Conservation (phyloP, 768 basidiomycete genomes). For the Rhodosporidiobolus sp. region DNA sequence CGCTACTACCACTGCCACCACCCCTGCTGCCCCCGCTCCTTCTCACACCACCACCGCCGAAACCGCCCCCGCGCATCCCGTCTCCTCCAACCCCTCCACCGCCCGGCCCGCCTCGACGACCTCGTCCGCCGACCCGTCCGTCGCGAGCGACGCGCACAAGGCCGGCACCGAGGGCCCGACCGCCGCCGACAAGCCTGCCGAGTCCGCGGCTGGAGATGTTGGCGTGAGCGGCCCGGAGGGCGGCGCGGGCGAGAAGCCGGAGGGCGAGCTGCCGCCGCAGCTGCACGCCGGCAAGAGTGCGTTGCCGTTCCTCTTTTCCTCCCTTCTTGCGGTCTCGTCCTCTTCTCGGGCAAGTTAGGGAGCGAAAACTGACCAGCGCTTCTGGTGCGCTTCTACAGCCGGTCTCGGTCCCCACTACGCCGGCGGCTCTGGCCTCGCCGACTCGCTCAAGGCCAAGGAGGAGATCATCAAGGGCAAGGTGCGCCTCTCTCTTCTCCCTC, state of each 20-base stretch:
- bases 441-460: slow-evolving; percentile 18
- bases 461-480: slow-evolving; percentile 37
- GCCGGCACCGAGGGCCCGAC: background rate
- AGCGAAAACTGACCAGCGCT: no score
- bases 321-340: no score
- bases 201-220: background rate
- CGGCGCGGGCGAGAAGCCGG: background rate
- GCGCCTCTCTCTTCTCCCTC: background rate
- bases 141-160: background rate
- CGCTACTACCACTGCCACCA: background rate
- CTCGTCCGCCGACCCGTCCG: background rate
- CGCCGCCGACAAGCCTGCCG: background rate
- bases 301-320: no score
- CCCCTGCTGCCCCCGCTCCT: background rate
- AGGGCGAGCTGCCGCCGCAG: background rate
- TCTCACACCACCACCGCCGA: background rate
- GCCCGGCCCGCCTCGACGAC: background rate
- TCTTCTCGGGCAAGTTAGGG: no score
- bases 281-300: slow-evolving; percentile 1
- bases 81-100: background rate
- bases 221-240: background rate
- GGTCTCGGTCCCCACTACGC: slow-evolving; percentile 28
- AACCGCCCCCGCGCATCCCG: background rate
- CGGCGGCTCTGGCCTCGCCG: slow-evolving; percentile 5
- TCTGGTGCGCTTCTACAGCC: no score